A percentile compares a stretch with the other conserved stretches of the same genome.
These are phyloP conservation scores for Cichorium intybus DNA, from an alignment of 140 eudicot species.

Conservation along the genomic window DNA sequence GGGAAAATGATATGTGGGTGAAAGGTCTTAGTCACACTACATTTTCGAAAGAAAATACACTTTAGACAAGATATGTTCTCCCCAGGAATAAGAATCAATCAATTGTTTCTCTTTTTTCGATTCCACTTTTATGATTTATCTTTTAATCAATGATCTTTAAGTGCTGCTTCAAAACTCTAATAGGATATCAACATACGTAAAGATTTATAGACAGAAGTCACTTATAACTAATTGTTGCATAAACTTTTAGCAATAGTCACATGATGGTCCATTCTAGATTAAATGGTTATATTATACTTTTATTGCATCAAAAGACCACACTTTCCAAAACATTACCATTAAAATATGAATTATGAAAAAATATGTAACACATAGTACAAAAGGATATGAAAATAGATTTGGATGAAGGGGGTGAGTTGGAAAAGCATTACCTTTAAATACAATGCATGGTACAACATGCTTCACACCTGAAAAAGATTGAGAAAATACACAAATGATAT, in stretches of 20 bases:
- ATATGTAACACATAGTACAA: constrained; percentile 13
- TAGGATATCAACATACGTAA: no score
- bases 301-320: neutral
- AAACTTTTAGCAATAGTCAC: neutral
- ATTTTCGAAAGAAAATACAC: neutral
- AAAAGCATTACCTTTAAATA: constrained; percentile 39
- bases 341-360: neutral
- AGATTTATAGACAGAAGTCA: no score
- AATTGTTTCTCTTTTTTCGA: neutral
- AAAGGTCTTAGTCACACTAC: constrained; percentile 22
- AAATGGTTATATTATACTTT: neutral
- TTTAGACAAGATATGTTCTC: neutral
- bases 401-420: constrained; percentile 44
- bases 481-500: constrained; percentile 16
- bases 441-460: constrained; percentile 31
- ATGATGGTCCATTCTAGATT: no score
- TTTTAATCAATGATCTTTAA: neutral
- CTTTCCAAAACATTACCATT: neutral
- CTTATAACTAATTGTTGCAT: neutral
- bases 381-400: constrained; percentile 18
- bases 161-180: no score
- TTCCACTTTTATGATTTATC: neutral
- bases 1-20: constrained; percentile 16
- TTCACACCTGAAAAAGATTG: constrained; percentile 35
- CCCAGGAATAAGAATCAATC: constrained; percentile 3